Base-by-base conservation (phyloP, 305 asterid species). In the Fraxinus floribunda region DNA sequence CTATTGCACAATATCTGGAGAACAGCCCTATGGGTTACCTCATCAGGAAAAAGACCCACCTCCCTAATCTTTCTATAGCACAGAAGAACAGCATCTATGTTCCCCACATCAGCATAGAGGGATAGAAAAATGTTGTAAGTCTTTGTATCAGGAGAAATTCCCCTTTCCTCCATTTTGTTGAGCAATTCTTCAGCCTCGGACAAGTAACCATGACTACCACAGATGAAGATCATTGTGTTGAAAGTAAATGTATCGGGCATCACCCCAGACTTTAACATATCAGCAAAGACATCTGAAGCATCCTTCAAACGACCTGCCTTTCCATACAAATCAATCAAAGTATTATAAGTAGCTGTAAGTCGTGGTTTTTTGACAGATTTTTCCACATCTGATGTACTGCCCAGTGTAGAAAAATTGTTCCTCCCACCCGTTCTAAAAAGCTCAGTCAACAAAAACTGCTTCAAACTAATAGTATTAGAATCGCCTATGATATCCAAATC, bases 271-370 rank as follows among this genome's bases (percentile, higher is more conserved):
- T 87, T 93, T 85, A 95, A 79, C 99, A 94, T 95, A 80, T 91
- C 97, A 7, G 92, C 89, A 86, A 95, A 94, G 68, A 92, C 91
- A 80, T 87, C 89, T 0, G 97, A 93, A 78, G 99, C 98, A 5
- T 94, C 99, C 75, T 90, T 86, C 91, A 95, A 88, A 15, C 92
- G 89, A 41, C 95, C 97, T 10, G 98, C 97, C 84, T 95, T 94
- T 72, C 99, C 99, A 52, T 94, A 95, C 88, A 95, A 89, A 88
- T 95, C 98, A 76, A 95, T 95, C 78, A 95, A 91, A 74, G 97
- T 93, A 83, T 95, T 94, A 80, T 94, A 95, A 38, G 99, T 94
- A 80, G 97, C 83, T 18, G 98, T 87, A 18, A 93, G 90, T 30
- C 87, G 88, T 5, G 97, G 95, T 76, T 86, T 93, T 83, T 83